A percentile compares a stretch with the other conserved stretches of the same genome.
Conservation (phyloP, 2,329 filamentous ascomycete genomes). For the Didymosphaeria variabile region DNA sequence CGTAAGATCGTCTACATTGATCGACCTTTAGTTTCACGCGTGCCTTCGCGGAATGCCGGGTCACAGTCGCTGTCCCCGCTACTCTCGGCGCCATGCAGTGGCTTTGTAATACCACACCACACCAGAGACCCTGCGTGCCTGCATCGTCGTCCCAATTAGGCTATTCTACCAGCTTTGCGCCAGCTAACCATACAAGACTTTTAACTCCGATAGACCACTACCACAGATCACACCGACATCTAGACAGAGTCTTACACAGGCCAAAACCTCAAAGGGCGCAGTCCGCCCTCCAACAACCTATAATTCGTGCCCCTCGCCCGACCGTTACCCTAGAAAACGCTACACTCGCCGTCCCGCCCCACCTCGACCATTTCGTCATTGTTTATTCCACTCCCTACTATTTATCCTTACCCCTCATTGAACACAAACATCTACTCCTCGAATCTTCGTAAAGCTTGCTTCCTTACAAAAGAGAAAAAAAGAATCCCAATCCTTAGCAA, state of each 20-base stretch:
- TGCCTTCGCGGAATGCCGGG: not conserved
- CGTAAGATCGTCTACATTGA: no score
- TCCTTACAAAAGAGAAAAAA: not conserved
- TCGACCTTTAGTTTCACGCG: not conserved
- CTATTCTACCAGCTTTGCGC: not conserved
- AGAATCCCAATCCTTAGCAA: not conserved
- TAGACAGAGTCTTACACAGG: not conserved
- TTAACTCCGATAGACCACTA: no score
- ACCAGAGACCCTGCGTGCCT: not conserved
- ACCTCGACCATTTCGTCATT: slow-evolving; percentile 10
- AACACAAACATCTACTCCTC: not conserved
- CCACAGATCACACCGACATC: no score
- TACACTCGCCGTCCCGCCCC: not conserved
- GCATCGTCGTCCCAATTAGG: slow-evolving; percentile 7
- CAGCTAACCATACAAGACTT: not conserved
- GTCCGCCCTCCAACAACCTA: no score
- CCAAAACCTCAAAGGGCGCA: not conserved
- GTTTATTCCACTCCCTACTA: not conserved
- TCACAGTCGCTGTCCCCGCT: not conserved
- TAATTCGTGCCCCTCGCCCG: no score
- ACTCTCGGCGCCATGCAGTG: not conserved
- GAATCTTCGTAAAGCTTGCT: not conserved
- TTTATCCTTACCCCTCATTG: not conserved
- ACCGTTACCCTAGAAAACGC: no score
- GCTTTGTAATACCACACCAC: not conserved